Percentiles rank a stretch among this genome's conserved stretches.
These are phyloP conservation scores for Prunus campanulata DNA, from an alignment of 306 rosid species.

Conservation along the genomic window DNA sequence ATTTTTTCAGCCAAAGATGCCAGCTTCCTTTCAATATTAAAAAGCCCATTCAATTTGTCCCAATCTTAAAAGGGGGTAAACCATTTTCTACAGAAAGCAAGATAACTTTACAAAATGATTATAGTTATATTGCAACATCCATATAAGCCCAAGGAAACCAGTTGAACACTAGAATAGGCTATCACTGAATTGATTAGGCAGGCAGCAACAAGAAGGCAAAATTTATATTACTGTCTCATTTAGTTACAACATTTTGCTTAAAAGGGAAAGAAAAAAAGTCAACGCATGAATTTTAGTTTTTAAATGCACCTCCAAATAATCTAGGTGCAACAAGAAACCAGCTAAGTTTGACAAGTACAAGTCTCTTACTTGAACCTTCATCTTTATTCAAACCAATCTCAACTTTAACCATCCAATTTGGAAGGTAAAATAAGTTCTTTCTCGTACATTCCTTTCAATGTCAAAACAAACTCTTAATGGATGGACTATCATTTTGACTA, in stretches of 20 bases:
- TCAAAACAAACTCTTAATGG: slow-evolving; percentile 5
- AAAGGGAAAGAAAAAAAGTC: too few relatives aligned
- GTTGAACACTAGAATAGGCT: background rate
- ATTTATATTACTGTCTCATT: background rate
- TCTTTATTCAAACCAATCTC: background rate
- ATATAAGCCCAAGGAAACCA: background rate
- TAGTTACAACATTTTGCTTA: background rate
- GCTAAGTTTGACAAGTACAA: background rate
- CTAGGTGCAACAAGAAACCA: background rate
- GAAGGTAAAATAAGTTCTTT: background rate
- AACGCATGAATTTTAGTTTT: background rate
- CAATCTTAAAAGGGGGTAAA: background rate
- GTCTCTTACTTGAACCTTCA: background rate
- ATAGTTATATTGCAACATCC: background rate
- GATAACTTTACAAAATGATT: background rate
- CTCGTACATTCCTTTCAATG: background rate
- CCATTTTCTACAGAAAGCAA: background rate
- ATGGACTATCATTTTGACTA: background rate
- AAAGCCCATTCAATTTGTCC: background rate
- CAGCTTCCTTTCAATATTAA: background rate
- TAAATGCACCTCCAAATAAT: background rate
- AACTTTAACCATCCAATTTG: background rate
- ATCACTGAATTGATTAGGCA: background rate
- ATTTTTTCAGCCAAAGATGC: background rate
- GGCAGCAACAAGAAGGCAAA: background rate